A percentile compares a stretch with the other conserved stretches of the same genome.
Evolutionary conservation across 2,329 filamentous ascomycete species (phyloP).

Genomic region (Aspergillus tanneri): DNA sequence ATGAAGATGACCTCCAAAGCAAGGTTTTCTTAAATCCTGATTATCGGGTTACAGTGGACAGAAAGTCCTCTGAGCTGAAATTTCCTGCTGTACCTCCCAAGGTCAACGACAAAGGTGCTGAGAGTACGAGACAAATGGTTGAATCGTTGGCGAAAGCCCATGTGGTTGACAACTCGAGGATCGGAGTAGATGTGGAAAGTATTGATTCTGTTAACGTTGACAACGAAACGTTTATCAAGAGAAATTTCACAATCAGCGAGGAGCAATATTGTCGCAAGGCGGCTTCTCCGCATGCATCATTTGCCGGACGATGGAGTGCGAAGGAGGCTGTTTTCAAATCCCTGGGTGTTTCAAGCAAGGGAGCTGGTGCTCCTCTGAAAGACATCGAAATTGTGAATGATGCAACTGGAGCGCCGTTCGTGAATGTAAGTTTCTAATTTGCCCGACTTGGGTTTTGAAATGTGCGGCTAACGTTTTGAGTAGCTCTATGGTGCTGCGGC

Average conservation of each 20-base stretch:
- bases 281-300: conserved; percentile 79
- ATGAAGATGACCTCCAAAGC: conserved; percentile 81
- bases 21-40: conserved; percentile 92
- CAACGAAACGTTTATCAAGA: conserved; percentile 89
- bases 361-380: conserved; percentile 83
- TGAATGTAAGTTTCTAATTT: conserved; percentile 65
- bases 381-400: conserved; percentile 91
- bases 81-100: conserved; percentile 71
- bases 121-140: conserved; percentile 71
- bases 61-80: conserved; percentile 76
- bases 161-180: conserved; percentile 65
- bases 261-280: conserved; percentile 82
- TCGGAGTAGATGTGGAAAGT: conserved; percentile 92
- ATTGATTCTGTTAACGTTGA: conserved; percentile 84
- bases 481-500: conserved; percentile 86
- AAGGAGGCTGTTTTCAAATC: conserved; percentile 99
- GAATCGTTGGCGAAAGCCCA: conserved; percentile 71
- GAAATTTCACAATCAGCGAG: conserved; percentile 87
- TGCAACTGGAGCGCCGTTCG: conserved; percentile 76
- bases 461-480: conserved; percentile 31
- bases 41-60: conserved; percentile 79
- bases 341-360: conserved; percentile 79
- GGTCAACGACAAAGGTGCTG: conserved; percentile 54
- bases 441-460: conserved; percentile 12
- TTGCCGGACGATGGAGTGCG: conserved; percentile 92